Evolutionary conservation across 371 early-diverging fungal genomes (phyloP), one percentile per base, ranked within the genome.

Genomic region (Mycotypha africana): DNA sequence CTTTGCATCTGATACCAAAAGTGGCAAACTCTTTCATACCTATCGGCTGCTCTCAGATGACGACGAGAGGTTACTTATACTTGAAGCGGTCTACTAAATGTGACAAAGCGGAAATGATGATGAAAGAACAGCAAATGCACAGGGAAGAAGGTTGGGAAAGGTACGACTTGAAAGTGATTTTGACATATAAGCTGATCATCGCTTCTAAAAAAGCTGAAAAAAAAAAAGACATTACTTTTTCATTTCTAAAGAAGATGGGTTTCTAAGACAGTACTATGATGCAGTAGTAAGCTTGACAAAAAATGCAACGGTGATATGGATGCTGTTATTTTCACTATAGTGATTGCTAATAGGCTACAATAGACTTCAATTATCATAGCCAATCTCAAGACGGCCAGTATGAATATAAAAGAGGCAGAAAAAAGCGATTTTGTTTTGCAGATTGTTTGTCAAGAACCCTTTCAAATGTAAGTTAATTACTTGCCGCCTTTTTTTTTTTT

Each of bases 391-490:
- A 44, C 34, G 25, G 52, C 46, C 14, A 51, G 22, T 26, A 47
- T 62, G 11, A 32, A 43, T 38, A 36, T 48, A 47, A 50, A 51
- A 22, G 58, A 62, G n/a, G 41, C 34, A 0, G 62, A 62, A 35
- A 62, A 62, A 38, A 38, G 62, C 39, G 57, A 57, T 35, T 58
- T 50, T 45, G 58, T 62, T 2, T 58, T 62, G 22, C 56, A 51
- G 19, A 33, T 60, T 15, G 19, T 31, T 17, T 38, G 41, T 25
- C 23, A 42, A 32, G 43, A 24, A 26, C 28, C 44, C 6, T 28
- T 28, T 12, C 30, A 8, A 28, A 28, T 28, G 30, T 8, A 28
- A 28, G 30, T 6, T 8, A 28, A 28, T 8, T 8, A 28, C n/a
- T n/a, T n/a, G n/a, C n/a, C n/a, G n/a, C n/a, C n/a, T n/a, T n/a